These are phyloP conservation scores for Beauveria australis DNA, from an alignment of 2,329 filamentous ascomycete genomes.

Conservation along the genomic window DNA sequence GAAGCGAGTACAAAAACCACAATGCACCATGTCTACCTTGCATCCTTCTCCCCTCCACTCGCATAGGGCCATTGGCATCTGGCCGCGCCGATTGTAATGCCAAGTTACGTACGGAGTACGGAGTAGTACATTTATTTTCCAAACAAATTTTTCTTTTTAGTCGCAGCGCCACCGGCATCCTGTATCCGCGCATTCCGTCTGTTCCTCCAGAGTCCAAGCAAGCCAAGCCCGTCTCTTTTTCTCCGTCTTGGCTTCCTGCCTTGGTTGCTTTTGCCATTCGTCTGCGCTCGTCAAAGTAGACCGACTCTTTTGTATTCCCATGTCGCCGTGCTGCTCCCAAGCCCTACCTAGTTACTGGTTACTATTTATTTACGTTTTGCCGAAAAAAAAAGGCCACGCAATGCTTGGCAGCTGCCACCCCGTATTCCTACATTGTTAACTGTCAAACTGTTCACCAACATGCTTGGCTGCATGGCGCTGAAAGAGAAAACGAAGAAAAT, in stretches of 20 bases:
- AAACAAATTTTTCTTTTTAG: background rate
- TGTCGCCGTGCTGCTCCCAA: too few species aligned
- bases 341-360: too few species aligned
- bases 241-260: background rate
- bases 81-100: background rate
- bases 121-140: background rate
- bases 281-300: too few species aligned
- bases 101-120: too few species aligned
- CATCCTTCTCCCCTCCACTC: background rate
- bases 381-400: background rate
- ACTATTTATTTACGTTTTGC: too few species aligned
- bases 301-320: too few species aligned
- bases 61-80: background rate
- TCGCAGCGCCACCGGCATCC: slow-evolving; percentile 1
- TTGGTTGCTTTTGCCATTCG: too few species aligned
- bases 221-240: background rate
- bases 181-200: background rate
- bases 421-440: background rate
- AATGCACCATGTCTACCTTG: too few species aligned
- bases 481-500: background rate
- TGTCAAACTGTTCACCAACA: background rate
- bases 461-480: background rate
- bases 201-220: too few species aligned
- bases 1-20: too few species aligned
- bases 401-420: background rate